Conservation (phyloP, 768 basidiomycete species). For the Mrakia gelida region DNA sequence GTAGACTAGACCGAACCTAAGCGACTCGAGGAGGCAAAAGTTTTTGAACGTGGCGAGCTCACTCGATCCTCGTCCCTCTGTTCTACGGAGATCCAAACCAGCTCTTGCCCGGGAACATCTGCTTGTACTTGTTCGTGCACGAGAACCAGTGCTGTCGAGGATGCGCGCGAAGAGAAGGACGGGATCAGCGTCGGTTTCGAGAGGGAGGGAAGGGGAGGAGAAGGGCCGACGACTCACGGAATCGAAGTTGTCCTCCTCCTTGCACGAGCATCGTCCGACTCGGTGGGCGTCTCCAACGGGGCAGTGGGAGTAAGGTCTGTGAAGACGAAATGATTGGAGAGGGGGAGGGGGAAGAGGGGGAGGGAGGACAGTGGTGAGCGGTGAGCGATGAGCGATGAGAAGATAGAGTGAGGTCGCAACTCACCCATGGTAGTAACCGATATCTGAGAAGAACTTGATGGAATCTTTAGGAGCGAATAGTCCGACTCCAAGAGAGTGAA, state of each 20-base stretch:
- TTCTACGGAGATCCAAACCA: too few relatives aligned
- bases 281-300: conserved; percentile 26
- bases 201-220: neutral
- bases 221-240: neutral
- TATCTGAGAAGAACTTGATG: conserved; percentile 19
- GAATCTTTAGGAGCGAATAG: conserved; percentile 78
- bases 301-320: conserved; percentile 14
- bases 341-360: neutral
- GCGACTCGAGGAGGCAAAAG: too few relatives aligned
- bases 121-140: neutral
- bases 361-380: neutral
- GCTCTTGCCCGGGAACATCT: too few relatives aligned
- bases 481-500: conserved; percentile 84
- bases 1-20: too few relatives aligned
- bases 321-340: too few relatives aligned
- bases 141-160: neutral
- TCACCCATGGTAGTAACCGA: conserved; percentile 23
- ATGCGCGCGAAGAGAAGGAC: neutral
- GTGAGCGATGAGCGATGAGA: too few relatives aligned
- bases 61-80: too few relatives aligned
- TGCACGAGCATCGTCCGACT: conserved; percentile 23
- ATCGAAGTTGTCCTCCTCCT: conserved; percentile 31
- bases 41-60: too few relatives aligned
- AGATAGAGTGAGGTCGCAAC: neutral
- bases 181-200: neutral